A percentile compares a stretch with the other conserved stretches of the same genome.
Evolutionary conservation across 768 basidiomycete species (phyloP).

Genomic region (Collybiopsis confluens): DNA sequence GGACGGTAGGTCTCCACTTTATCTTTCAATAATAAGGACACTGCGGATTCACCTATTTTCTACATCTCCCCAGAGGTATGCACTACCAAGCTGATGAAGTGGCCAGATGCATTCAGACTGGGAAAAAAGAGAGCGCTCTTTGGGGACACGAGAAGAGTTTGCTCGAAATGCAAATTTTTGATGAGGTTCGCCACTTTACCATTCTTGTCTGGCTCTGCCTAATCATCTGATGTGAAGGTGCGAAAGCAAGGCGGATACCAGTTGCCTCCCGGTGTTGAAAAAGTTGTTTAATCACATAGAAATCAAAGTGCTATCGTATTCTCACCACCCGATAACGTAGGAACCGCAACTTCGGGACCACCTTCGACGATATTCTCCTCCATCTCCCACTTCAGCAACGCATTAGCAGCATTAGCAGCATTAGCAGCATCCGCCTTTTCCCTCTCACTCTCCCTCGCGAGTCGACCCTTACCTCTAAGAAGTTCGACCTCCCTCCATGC

Average conservation of each 20-base stretch:
- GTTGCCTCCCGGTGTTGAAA: conserved; percentile 16
- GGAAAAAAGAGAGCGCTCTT: conserved; percentile 65
- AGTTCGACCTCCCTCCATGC: conserved; percentile 65
- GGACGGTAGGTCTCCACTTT: conserved; percentile 28
- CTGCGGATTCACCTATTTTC: not conserved
- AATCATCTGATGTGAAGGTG: not conserved
- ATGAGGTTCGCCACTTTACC: conserved; percentile 49
- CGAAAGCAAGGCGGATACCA: conserved; percentile 15
- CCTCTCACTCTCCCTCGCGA: conserved; percentile 59
- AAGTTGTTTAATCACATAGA: not conserved
- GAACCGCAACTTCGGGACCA: not conserved
- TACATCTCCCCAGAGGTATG: conserved; percentile 46
- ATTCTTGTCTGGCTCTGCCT: not conserved
- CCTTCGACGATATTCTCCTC: not conserved
- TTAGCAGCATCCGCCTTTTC: conserved; percentile 10
- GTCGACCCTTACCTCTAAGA: conserved; percentile 71
- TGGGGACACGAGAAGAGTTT: conserved; percentile 82
- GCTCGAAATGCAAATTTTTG: conserved; percentile 81
- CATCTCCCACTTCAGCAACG: not conserved
- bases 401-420: not conserved
- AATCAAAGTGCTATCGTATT: not conserved
- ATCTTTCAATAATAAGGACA: not conserved
- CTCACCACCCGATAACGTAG: not conserved
- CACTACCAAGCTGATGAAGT: conserved; percentile 89
- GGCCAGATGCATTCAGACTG: conserved; percentile 69